Base-by-base conservation (phyloP, 1,284 basidiomycete genomes). In the Apiotrichum brassicae region DNA sequence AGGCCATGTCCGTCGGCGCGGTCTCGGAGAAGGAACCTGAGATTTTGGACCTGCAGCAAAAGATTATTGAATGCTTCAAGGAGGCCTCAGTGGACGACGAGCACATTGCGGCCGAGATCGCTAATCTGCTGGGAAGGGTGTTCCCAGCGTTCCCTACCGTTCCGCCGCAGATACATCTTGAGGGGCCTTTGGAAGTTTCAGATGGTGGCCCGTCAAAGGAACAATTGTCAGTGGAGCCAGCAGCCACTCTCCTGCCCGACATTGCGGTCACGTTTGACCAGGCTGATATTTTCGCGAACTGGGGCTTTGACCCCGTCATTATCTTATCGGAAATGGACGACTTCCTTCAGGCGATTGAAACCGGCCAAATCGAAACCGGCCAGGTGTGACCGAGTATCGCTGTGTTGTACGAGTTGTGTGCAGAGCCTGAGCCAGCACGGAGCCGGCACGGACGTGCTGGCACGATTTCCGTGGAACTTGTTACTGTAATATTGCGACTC, bases 231-330 rank as follows among this genome's bases (percentile, higher is more conserved):
- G n/a, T n/a, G n/a, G 28, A 30, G 8, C 33, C n/a, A 9, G 33
- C 8, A 16, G 26, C 36, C 12, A 18, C 25, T 11, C 24, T 30
- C 4, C n/a, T 44, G 22, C 43, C 16, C 33, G 13, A 14, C 12
- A 14, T 30, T 20, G 40, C 39, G 4, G 40, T 18, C 6, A 16
- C 18, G 2, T 16, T 33, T 8, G 43, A 40, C 6, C 45, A 43
- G 11, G 18, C 45, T 1, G 50, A 51, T 41, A 2, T 51, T 28
- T 51, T 51, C 20, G 50, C 50, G 28, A 47, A 43, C 36, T 47
- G 40, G 36, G 45, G 45, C 23, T 51, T 47, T 33, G 50, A 51
- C 41, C 50, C 50, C 7, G 30, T 51, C 13, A 20, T 47, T 28
- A 33, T 47, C 23, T 26, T 51, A 3, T 42, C 43, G 7, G 43